Base-by-base conservation (phyloP, 108 stramenopile genomes). In the Skeletonema costatum region DNA sequence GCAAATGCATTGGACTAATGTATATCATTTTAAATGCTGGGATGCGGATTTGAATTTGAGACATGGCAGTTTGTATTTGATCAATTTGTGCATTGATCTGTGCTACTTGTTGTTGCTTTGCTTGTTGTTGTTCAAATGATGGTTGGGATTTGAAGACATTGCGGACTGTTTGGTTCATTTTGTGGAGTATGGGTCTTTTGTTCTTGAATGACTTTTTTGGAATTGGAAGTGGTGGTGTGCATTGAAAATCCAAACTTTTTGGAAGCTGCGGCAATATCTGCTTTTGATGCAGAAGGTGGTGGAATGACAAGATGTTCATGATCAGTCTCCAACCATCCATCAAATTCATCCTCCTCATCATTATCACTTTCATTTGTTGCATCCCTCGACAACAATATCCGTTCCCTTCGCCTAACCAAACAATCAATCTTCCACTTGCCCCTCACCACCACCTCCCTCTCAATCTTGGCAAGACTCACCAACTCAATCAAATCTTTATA, bases 21-120 rank as follows among this genome's bases (percentile, higher is more conserved):
- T 94, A 94, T 0, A 90, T 72, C 84, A 91, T 88, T 41, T 76
- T 72, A 78, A 92, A 94, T n/a, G 80, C 73, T 1, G 93, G 93
- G 14, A 91, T 86, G 3, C 91, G 87, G 0, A 64, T 29, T 74
- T 77, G 72, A 80, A 94, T 83, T 25, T 83, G 68, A 3, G 39
- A 11, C 33, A 85, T 71, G n/a, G 87, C 87, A 46, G 75, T 42
- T 59, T 73, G 56, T 10, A 81, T 72, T 59, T 39, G 61, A 32
- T 42, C 30, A 46, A 74, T 31, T 53, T 60, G 46, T 31, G 29
- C 44, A 13, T 63, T 51, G 50, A 51, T 51, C 19, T 51, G n/a
- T 17, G 50, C 4, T 51, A 51, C 14, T 51, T 51, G 19, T 51
- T 51, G 50, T 51, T 51, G 50, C 33, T 36, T 42, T 32, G 30